Conservation (phyloP, 1,139 yeast species). For the Lodderomyces oxycetoniae region DNA sequence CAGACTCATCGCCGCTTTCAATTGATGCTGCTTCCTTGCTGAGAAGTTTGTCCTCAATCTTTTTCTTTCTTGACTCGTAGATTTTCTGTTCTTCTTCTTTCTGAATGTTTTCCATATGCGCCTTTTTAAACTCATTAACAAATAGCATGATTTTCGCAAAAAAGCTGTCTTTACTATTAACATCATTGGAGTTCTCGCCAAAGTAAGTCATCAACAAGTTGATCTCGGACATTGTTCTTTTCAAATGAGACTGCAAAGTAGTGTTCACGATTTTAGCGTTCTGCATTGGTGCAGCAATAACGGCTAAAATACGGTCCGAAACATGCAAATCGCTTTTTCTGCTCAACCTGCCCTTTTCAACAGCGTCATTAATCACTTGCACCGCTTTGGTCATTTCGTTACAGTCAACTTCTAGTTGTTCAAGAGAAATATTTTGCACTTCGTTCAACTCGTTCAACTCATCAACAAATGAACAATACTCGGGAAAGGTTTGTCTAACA, state of each 20-base stretch:
- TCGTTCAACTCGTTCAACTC: constrained; percentile 63
- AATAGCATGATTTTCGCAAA: constrained; percentile 36
- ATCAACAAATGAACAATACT: constrained; percentile 68
- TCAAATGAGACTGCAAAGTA: constrained; percentile 52
- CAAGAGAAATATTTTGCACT: constrained; percentile 68
- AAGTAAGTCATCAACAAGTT: constrained; percentile 66
- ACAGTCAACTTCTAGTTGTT: constrained; percentile 71
- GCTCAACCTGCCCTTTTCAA: constrained; percentile 70
- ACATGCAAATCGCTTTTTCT: constrained; percentile 70
- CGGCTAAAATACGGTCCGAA: constrained; percentile 57
- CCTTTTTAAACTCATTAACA: constrained; percentile 39
- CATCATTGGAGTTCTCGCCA: constrained; percentile 73
- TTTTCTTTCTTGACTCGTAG: constrained; percentile 35
- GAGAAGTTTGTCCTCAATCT: constrained; percentile 22
- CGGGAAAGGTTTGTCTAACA: constrained; percentile 73
- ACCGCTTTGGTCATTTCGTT: constrained; percentile 54
- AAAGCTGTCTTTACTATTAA: constrained; percentile 35
- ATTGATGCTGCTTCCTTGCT: constrained; percentile 14
- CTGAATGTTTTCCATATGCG: constrained; percentile 45
- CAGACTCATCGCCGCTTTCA: constrained; percentile 12
- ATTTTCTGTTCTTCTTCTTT: constrained; percentile 43
- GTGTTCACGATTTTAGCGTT: constrained; percentile 62
- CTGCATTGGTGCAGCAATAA: constrained; percentile 46
- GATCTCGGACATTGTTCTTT: constrained; percentile 50
- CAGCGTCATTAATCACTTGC: constrained; percentile 49